A percentile compares a stretch with the other conserved stretches of the same genome.
phyloP scores from a whole-genome alignment of 2,329 filamentous ascomycete species.

The Diaporthe sp. region DNA sequence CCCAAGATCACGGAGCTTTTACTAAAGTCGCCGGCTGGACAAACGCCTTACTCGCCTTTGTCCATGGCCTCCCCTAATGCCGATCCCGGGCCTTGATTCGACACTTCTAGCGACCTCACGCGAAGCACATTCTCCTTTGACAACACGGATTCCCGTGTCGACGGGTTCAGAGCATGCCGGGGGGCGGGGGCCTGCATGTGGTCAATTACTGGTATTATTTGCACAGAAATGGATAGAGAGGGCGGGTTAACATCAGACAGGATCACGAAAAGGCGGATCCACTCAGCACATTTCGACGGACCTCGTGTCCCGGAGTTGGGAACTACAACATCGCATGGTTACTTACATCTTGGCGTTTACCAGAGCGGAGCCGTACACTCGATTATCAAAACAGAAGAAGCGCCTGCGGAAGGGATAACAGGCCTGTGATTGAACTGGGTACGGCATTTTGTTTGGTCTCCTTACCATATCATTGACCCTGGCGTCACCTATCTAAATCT shows the following conservation, averaged over 20 bases:
- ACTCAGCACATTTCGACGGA: background rate
- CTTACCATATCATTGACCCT: background rate
- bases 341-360: conserved; percentile 2
- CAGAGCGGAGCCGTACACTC: background rate
- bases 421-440: background rate
- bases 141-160: too few relatives aligned
- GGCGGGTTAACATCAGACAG: background rate
- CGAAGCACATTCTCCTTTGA: too few relatives aligned
- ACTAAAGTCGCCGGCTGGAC: conserved; percentile 40
- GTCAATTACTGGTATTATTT: background rate
- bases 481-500: background rate
- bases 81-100: background rate
- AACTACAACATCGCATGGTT: conserved; percentile 11
- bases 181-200: too few relatives aligned
- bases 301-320: conserved; percentile 9
- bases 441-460: background rate
- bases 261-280: too few relatives aligned
- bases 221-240: too few relatives aligned
- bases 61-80: conserved; percentile 17
- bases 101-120: background rate
- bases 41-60: conserved; percentile 20
- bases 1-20: conserved; percentile 73
- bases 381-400: background rate
- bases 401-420: background rate
- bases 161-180: background rate